Evolutionary conservation across 176 grass and related monocot species (phyloP).

Genomic region (Thalia dealbata): DNA sequence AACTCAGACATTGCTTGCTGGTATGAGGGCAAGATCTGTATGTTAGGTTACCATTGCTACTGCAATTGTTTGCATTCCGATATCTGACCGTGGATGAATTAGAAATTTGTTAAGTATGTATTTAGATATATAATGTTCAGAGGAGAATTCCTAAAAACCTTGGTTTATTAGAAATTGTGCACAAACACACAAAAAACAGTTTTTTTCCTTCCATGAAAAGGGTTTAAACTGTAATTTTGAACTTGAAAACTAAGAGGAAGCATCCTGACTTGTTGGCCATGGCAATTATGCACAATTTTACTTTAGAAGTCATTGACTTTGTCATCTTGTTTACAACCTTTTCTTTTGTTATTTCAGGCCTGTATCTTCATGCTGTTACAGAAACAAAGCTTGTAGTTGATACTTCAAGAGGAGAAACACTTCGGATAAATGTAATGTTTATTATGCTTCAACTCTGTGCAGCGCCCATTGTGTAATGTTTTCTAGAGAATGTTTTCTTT

Average conservation of each 20-base stretch:
- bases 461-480: not conserved
- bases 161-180: not conserved
- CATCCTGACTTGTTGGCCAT: too few relatives aligned
- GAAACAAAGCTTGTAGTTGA: conserved; percentile 88
- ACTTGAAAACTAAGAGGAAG: too few relatives aligned
- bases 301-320: not conserved
- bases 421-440: conserved; percentile 85
- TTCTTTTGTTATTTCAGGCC: conserved; percentile 39
- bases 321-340: not conserved
- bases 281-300: not conserved
- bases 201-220: too few relatives aligned
- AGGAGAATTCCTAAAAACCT: not conserved
- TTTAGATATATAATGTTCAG: not conserved
- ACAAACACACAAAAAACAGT: too few relatives aligned
- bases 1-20: not conserved
- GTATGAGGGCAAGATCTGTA: not conserved
- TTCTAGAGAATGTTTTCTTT: not conserved
- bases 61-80: not conserved
- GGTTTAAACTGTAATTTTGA: not conserved
- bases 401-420: conserved; percentile 76
- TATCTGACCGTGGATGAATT: not conserved
- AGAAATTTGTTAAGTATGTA: not conserved
- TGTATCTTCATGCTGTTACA: conserved; percentile 85
- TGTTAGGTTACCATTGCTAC: too few relatives aligned
- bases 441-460: not conserved